phyloP scores from a whole-genome alignment of 345 rosid genomes.

The Salix dunnii region DNA sequence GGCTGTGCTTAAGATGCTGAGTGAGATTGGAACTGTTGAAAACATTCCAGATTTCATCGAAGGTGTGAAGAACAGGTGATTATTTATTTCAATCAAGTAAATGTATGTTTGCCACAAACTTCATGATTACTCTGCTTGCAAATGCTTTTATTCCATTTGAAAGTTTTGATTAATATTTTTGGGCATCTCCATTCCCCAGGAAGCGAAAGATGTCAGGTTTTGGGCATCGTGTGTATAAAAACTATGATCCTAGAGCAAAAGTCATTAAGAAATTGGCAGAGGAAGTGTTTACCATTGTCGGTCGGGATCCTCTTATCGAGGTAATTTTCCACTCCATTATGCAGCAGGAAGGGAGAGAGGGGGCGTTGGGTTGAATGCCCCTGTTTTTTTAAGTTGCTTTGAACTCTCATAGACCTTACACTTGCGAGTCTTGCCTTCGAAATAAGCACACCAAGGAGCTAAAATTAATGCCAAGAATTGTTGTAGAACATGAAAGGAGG shows the following conservation, averaged over 20 bases:
- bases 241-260: slow-evolving; percentile 95
- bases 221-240: slow-evolving; percentile 97
- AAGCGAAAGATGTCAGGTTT: slow-evolving; percentile 99
- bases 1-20: slow-evolving; percentile 99
- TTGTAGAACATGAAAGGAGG: too few species aligned
- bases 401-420: too few species aligned
- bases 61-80: slow-evolving; percentile 90
- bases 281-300: slow-evolving; percentile 93
- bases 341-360: background rate
- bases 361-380: background rate
- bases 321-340: slow-evolving; percentile 32
- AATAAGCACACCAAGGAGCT: too few species aligned
- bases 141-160: background rate
- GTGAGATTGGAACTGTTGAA: slow-evolving; percentile 81
- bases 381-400: background rate
- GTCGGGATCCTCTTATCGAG: slow-evolving; percentile 97
- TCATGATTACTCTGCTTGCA: background rate
- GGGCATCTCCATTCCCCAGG: slow-evolving; percentile 31
- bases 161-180: slow-evolving; percentile 7
- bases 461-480: too few species aligned
- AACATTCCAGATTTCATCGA: slow-evolving; percentile 91
- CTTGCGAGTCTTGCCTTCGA: too few species aligned
- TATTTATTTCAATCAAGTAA: background rate
- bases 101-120: background rate
- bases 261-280: slow-evolving; percentile 88